Percentiles rank a stretch among this genome's conserved stretches.
Conservation (phyloP, 805 yeast species). For the Candida caryicola region DNA sequence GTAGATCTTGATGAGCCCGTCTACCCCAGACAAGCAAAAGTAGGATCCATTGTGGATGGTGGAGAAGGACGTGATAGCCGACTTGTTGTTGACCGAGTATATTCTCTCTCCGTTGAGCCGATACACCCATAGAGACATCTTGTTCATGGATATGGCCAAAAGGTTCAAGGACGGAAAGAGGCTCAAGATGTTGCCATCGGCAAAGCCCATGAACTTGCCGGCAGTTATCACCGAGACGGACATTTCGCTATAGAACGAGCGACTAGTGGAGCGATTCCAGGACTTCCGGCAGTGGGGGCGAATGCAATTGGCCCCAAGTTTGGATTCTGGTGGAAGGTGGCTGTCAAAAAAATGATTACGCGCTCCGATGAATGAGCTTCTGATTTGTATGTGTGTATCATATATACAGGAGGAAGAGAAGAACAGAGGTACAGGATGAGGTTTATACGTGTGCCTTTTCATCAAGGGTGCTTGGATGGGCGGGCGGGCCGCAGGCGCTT, state of each 20-base stretch:
- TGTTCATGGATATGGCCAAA: constrained; percentile 51
- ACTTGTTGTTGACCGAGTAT: constrained; percentile 43
- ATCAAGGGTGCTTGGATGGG: no score
- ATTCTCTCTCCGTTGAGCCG: constrained; percentile 54
- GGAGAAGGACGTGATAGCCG: constrained; percentile 28
- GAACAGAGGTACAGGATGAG: no score
- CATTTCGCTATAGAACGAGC: neutral
- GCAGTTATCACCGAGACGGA: constrained; percentile 2
- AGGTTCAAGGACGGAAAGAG: constrained; percentile 57
- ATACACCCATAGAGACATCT: constrained; percentile 47
- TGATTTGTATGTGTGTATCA: no score
- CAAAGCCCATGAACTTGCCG: constrained; percentile 19
- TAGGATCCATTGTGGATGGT: constrained; percentile 38
- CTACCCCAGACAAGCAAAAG: constrained; percentile 45
- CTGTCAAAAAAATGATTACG: no score
- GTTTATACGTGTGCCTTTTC: no score
- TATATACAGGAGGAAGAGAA: no score
- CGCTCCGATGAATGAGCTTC: no score
- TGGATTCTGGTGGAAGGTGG: no score
- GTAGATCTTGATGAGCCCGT: constrained; percentile 41
- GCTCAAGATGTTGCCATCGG: constrained; percentile 38
- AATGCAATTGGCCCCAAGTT: no score
- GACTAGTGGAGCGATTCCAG: no score
- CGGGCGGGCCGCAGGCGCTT: no score
- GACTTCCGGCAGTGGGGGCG: no score